Conservation (phyloP, 2,329 filamentous ascomycete species). For the Fusarium coffeatum region DNA sequence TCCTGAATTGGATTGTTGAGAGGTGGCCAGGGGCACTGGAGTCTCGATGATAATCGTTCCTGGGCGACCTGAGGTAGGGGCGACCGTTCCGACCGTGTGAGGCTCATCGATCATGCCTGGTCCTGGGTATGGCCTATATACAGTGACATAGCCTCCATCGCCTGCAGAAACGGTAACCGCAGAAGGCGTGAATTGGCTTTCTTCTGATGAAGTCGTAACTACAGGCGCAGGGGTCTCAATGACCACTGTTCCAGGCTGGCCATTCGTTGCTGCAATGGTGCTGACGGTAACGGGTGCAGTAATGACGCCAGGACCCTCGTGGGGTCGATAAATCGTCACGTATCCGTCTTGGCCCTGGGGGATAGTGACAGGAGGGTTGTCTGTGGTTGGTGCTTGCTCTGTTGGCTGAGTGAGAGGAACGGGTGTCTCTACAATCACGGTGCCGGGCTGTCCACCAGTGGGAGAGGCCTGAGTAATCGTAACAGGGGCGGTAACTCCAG, state of each 20-base stretch:
- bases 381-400: not conserved
- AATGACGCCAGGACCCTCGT: slow-evolving; percentile 23
- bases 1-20: not conserved
- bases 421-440: slow-evolving; percentile 33
- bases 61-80: slow-evolving; percentile 14
- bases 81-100: slow-evolving; percentile 24
- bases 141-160: slow-evolving; percentile 19
- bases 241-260: slow-evolving; percentile 32
- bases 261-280: slow-evolving; percentile 16
- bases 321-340: slow-evolving; percentile 24
- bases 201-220: not conserved
- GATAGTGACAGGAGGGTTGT: slow-evolving; percentile 19
- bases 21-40: slow-evolving; percentile 5
- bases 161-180: slow-evolving; percentile 18
- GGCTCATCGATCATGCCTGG: slow-evolving; percentile 25
- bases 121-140: slow-evolving; percentile 30
- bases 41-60: slow-evolving; percentile 35
- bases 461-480: slow-evolving; percentile 35
- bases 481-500: slow-evolving; percentile 24
- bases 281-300: slow-evolving; percentile 28
- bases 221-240: slow-evolving; percentile 26
- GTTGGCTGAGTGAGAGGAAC: not conserved
- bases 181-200: not conserved
- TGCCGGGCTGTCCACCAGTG: slow-evolving; percentile 30
- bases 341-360: slow-evolving; percentile 32